A percentile compares a stretch with the other conserved stretches of the same genome.
These are phyloP conservation scores for Pseudogymnoascus sp. DNA, from an alignment of 2,329 filamentous ascomycete genomes.

Conservation along the genomic window DNA sequence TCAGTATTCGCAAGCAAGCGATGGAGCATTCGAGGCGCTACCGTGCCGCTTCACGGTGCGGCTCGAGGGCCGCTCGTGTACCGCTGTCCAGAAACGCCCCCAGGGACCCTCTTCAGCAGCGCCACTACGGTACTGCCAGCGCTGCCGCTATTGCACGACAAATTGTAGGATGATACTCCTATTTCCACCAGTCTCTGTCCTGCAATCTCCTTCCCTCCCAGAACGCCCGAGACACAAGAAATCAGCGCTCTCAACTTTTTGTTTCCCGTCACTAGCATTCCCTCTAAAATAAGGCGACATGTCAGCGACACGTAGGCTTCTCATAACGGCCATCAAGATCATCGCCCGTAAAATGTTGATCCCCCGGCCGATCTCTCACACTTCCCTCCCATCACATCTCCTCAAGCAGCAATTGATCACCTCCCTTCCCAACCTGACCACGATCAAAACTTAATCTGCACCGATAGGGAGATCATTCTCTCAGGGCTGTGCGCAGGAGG, in stretches of 20 bases:
- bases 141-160: not conserved
- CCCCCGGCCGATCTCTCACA: not conserved
- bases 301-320: not conserved
- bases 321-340: not conserved
- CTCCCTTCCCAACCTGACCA: not conserved
- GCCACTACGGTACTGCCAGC: not conserved
- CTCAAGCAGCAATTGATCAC: slow-evolving; percentile 1
- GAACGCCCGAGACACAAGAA: not conserved
- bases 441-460: slow-evolving; percentile 6
- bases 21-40: not conserved
- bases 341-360: not conserved
- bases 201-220: not conserved
- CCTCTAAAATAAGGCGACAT: not conserved
- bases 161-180: not conserved
- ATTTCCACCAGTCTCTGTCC: not conserved
- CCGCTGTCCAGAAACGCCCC: not conserved
- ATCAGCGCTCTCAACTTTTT: not conserved
- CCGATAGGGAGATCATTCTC: not conserved
- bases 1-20: not conserved
- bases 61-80: not conserved
- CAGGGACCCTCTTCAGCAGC: not conserved
- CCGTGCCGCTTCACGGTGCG: not conserved
- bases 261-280: not conserved
- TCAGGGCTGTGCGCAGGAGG: not conserved
- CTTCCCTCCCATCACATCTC: not conserved